Evolutionary conservation across 331 rosid species (phyloP), one percentile per base, ranked within the genome.

Genomic region (Malus hybrid): DNA sequence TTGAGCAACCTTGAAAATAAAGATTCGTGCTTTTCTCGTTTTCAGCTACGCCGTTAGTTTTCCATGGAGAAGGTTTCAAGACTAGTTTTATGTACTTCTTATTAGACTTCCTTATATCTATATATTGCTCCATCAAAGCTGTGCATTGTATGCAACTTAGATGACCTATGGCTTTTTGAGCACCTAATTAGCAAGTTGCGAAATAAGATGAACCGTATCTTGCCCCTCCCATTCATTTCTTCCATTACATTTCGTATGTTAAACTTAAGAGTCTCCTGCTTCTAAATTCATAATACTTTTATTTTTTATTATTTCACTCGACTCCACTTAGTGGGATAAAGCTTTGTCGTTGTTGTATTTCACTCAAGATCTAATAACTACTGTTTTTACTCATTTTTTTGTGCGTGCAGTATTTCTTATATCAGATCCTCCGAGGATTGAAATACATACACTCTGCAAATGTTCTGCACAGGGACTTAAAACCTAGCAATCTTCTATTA

Each of bases 361-460:
- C 33, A 24, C 19, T 10, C 53, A 39, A 36, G 24, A 44, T 81
- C 26, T 52, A 34, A 12, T 30, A 66, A 7, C 24, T 64, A 36
- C 63, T 29, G 10, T 39, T 34, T 61, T 73, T 57, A 0, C 6
- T 42, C 3, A 6, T 13, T 42, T 75, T 53, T 69, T 70, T 24
- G 12, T 34, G 30, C 46, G 29, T 84, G 89, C 93, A 95, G 99
- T 95, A 95, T 82, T 95, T 95, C 84, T 90, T 95, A 69, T 95
- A 95, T 84, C 99, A 95, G 85, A 92, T 95, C 77, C 97, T 92
- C 24, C 99, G 99, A 28, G 99, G 99, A 75, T 85, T 95, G 90
- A 95, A 95, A 83, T 95, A 95, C 93, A 95, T 95, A 52, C 99
- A 95, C 84, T 92, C 99, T 19, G 99, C 99, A 20, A 95, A 92